These are phyloP conservation scores for Ceratobasidium sp. DNA, from an alignment of 1,284 basidiomycete genomes.

Conservation along the genomic window DNA sequence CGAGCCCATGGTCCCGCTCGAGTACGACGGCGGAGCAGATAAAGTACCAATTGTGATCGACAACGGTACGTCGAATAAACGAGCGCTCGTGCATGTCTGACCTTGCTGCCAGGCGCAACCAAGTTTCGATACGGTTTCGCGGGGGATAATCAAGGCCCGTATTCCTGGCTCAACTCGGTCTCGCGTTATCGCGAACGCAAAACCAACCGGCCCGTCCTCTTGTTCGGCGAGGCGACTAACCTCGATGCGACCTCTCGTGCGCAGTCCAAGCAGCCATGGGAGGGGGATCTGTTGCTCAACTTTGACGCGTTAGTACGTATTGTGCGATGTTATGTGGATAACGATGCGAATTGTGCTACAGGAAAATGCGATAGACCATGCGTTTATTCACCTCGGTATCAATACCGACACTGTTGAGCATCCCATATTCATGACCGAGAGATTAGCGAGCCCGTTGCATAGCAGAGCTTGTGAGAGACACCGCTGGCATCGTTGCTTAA, in stretches of 20 bases:
- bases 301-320: conserved; percentile 87
- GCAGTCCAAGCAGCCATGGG: conserved; percentile 84
- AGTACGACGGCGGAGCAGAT: conserved; percentile 16
- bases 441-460: conserved; percentile 89
- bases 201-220: conserved; percentile 77
- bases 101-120: conserved; percentile 65
- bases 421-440: conserved; percentile 94
- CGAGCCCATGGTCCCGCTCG: conserved; percentile 34
- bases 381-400: conserved; percentile 88
- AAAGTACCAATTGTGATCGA: conserved; percentile 85
- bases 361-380: conserved; percentile 95
- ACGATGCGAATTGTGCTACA: conserved; percentile 53
- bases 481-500: not conserved
- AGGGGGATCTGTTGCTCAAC: conserved; percentile 89
- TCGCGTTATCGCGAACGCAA: conserved; percentile 90
- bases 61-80: conserved; percentile 65
- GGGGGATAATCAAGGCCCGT: conserved; percentile 60
- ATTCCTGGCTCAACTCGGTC: conserved; percentile 73
- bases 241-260: conserved; percentile 82
- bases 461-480: conserved; percentile 78
- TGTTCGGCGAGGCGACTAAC: conserved; percentile 88
- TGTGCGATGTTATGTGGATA: not conserved
- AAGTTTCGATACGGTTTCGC: conserved; percentile 90
- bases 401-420: conserved; percentile 83
- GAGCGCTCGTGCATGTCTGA: not conserved